These are phyloP conservation scores for Ganoderma lucidum DNA, from an alignment of 1,284 basidiomycete species.

Conservation along the genomic window DNA sequence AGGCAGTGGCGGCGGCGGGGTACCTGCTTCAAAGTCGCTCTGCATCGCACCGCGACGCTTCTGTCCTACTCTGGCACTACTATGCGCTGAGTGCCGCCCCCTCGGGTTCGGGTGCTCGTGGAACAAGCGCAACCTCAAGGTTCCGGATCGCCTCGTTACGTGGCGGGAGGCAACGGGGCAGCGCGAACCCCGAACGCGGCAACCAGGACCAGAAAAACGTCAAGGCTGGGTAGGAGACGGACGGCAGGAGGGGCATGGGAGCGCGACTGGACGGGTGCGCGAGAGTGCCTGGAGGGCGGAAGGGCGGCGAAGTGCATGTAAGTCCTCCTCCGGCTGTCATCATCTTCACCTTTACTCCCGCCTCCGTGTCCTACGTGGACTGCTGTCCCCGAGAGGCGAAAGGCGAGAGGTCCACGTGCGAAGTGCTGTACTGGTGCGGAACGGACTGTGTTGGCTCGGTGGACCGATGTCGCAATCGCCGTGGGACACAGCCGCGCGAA, in stretches of 20 bases:
- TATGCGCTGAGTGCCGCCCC: not conserved
- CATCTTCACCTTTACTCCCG: not conserved
- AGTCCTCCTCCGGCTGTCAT: not conserved
- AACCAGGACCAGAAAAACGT: not conserved
- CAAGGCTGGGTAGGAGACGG: no score
- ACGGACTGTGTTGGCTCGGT: not conserved
- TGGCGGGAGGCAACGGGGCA: constrained; percentile 1
- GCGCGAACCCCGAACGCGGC: not conserved
- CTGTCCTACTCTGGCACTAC: not conserved
- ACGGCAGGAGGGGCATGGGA: not conserved
- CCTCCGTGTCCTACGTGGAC: not conserved
- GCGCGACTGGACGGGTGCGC: not conserved
- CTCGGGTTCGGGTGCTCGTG: not conserved
- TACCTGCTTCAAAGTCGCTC: not conserved
- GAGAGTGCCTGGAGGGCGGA: not conserved
- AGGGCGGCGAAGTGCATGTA: not conserved
- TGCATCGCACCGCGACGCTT: constrained; percentile 1
- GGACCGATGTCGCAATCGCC: constrained; percentile 1
- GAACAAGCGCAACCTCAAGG: not conserved
- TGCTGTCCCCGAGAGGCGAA: not conserved
- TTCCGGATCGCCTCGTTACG: not conserved
- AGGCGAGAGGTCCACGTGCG: not conserved
- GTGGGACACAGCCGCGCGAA: not conserved
- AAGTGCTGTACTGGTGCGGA: not conserved
- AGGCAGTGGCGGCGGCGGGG: not conserved